Conservation (phyloP, 2,329 filamentous ascomycete genomes). For the Hymenoscyphus fraxineus region DNA sequence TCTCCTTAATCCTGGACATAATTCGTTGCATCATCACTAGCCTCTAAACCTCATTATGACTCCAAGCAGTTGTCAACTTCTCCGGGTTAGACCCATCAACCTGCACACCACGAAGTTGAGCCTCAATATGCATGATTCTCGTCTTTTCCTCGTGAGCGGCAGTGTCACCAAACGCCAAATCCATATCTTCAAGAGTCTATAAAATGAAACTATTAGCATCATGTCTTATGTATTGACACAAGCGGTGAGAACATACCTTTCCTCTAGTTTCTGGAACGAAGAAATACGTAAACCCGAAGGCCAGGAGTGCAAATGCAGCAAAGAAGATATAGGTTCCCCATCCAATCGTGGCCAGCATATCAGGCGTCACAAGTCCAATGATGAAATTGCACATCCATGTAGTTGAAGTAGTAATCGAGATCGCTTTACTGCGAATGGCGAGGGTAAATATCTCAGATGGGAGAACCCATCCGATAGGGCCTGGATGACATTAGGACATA, state of each 20-base stretch:
- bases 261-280: constrained; percentile 58
- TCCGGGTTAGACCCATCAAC: neutral
- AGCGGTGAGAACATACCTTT: constrained; percentile 17
- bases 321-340: constrained; percentile 60
- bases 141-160: constrained; percentile 37
- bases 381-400: constrained; percentile 59
- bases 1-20: too few relatives aligned
- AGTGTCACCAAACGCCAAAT: constrained; percentile 42
- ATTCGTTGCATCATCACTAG: too few relatives aligned
- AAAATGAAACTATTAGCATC: too few relatives aligned
- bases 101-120: neutral
- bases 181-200: constrained; percentile 53
- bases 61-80: neutral
- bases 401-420: constrained; percentile 54
- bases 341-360: constrained; percentile 49
- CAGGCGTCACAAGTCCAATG: constrained; percentile 51
- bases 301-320: constrained; percentile 48
- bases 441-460: constrained; percentile 57
- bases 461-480: constrained; percentile 51
- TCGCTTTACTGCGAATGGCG: constrained; percentile 55
- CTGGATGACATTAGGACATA: constrained; percentile 26
- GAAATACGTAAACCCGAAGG: constrained; percentile 48
- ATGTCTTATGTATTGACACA: too few relatives aligned
- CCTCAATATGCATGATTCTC: neutral
- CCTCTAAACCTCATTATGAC: neutral